Base-by-base conservation (phyloP, 2,329 filamentous ascomycete species). In the Alternaria conjuncta region DNA sequence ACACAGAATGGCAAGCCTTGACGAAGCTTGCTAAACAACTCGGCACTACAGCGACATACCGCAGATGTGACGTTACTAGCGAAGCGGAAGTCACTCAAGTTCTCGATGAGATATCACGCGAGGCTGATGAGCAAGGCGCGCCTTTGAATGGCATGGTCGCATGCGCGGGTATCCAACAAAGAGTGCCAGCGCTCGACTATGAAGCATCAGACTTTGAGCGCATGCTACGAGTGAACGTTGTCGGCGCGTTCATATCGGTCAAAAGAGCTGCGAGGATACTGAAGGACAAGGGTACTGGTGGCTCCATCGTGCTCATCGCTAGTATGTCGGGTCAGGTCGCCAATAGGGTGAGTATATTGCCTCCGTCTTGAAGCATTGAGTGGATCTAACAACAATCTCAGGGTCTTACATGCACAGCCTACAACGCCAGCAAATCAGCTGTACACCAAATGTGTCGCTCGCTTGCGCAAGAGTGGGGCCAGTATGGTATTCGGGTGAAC, bases 301-400 rank as follows among this genome's bases (percentile, higher is more conserved):
- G 89, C 0, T 90, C 87, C 74, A 86, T 92, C 63, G 87, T 88
- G 13, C 79, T 92, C 73, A 89, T 92, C 23, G 64, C 64, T 6
- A 61, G 57, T 25, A 67, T 67, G 64, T 65, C 61, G 8, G 64
- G 64, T 12, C 63, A 67, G 32, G 47, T 67, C 28, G 65, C 65
- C n/a, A 67, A 67, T 28, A 47, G 65, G 56, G 65, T 67, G 45
- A 13, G 56, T 11, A 25, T 15, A 8, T 25, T 9, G n/a, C 10
- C 7, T 21, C 15, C 3, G 28, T 3, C 7, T 12, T 12, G 20
- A 18, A 8, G 9, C 25, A 4, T 41, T 20, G 6, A 25, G 23
- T 44, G 15, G 12, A 45, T 53, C 49, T 60, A 47, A 60, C 13
- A 3, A 41, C 6, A 10, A 9, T 18, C 18, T 15, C 13, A 66